Percentiles rank a stretch among this genome's conserved stretches.
These are phyloP conservation scores for Penicillium fimorum DNA, from an alignment of 495 filamentous ascomycete species.

Conservation along the genomic window DNA sequence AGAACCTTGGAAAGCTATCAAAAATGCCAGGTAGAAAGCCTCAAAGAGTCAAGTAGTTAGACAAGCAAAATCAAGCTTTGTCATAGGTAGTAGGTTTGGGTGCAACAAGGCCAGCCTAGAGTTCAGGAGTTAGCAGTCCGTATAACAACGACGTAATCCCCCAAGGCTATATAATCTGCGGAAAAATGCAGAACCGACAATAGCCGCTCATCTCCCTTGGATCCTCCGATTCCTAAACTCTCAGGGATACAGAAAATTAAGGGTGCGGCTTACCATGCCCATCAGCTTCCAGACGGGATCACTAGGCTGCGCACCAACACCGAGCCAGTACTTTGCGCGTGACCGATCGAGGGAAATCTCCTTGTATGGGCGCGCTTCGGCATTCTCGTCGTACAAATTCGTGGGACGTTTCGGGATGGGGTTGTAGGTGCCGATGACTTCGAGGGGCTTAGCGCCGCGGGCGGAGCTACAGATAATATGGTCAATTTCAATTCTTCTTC, in stretches of 20 bases:
- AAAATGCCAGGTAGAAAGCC: background rate
- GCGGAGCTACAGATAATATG: constrained; percentile 50
- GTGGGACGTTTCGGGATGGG: constrained; percentile 69
- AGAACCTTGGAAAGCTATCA: background rate
- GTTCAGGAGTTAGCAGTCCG: constrained; percentile 3
- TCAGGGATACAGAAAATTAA: background rate
- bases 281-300: constrained; percentile 85
- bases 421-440: constrained; percentile 95
- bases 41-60: constrained; percentile 1
- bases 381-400: constrained; percentile 62
- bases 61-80: constrained; percentile 20
- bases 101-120: constrained; percentile 34
- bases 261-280: constrained; percentile 63
- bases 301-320: constrained; percentile 91
- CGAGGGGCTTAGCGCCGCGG: constrained; percentile 79
- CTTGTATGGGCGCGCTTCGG: constrained; percentile 64
- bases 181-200: background rate
- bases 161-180: background rate
- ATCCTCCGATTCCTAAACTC: background rate
- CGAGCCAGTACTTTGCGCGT: constrained; percentile 91
- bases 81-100: constrained; percentile 29
- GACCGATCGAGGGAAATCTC: constrained; percentile 82
- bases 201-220: background rate
- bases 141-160: background rate
- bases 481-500: background rate